These are phyloP conservation scores for Salix brachista DNA, from an alignment of 345 rosid genomes.

Conservation along the genomic window DNA sequence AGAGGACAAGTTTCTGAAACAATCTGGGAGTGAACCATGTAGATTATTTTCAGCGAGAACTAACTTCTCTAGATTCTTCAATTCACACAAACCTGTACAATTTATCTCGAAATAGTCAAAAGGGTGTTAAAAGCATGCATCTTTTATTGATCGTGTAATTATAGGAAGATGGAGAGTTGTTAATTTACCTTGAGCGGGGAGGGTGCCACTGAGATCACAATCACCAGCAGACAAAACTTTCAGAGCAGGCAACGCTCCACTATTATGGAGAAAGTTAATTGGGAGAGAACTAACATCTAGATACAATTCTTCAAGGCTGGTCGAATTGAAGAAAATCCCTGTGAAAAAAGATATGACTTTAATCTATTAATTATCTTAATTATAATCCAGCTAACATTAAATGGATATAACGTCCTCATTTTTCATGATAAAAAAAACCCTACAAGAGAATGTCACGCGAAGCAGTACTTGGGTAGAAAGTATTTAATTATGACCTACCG, in stretches of 20 bases:
- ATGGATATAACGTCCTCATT: too few species aligned
- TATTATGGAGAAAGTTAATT: neutral
- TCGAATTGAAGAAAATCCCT: neutral
- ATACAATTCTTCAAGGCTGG: neutral
- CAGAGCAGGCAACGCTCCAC: neutral
- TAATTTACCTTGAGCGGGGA: neutral
- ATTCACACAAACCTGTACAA: too few species aligned
- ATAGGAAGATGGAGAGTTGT: neutral
- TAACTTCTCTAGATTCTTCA: too few species aligned
- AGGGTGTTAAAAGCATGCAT: neutral
- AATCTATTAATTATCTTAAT: too few species aligned
- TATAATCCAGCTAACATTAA: too few species aligned
- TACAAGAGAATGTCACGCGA: too few species aligned
- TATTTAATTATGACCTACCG: too few species aligned
- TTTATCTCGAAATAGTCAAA: neutral
- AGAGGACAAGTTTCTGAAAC: constrained; percentile 14
- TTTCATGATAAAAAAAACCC: too few species aligned
- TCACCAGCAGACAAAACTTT: neutral
- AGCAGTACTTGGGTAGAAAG: too few species aligned
- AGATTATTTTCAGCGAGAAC: neutral
- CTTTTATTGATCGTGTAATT: neutral
- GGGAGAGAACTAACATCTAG: neutral
- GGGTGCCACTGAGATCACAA: neutral
- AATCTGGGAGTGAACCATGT: neutral
- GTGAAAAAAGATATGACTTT: neutral